Evolutionary conservation across 2,329 filamentous ascomycete genomes (phyloP), one percentile per base, ranked within the genome.

Genomic region (Aaosphaeria arxii): DNA sequence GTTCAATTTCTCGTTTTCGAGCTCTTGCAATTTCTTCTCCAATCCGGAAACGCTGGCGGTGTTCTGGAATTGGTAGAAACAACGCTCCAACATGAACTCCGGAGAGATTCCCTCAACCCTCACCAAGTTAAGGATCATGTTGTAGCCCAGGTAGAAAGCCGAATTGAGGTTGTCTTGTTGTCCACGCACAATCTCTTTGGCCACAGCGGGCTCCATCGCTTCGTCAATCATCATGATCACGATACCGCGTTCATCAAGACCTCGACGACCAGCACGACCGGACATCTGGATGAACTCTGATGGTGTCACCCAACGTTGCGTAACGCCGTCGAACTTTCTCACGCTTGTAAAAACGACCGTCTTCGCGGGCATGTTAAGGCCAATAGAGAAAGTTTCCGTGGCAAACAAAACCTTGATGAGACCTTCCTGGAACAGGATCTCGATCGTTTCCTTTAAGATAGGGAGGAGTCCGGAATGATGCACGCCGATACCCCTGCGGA

Each of bases 221-320:
- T 95, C 89, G 64, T 95, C 88, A 53, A 99, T 88, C 92, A 99
- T 97, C 90, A 99, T 97, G 69, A 99, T 97, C 58, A 99, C 94
- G 59, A 97, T 95, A 81, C 94, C 94, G 56, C 94, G 88, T 53
- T 96, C 91, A 75, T 99, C 94, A 46, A 99, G 87, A 73, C 94
- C 94, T 83, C 94, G 86, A 80, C 94, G 89, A 66, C 94, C 94
- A 50, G 94, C 94, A 72, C 94, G 89, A 52, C 94, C 94, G 46
- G 94, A 96, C 94, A 99, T 99, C 69, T 99, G 94, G 45, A 99
- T 89, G 71, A 97, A 99, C 63, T 99, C 94, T 7, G 90, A 96
- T 1, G 91, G 90, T 0, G 91, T 96, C 17, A 97, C 81, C 72
- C 91, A 95, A 54, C 92, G 83, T 59, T 84, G 82, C 50, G 82